A percentile compares a stretch with the other conserved stretches of the same genome.
Evolutionary conservation across 805 yeast genomes (phyloP).

Genomic region (Millerozyma miso): DNA sequence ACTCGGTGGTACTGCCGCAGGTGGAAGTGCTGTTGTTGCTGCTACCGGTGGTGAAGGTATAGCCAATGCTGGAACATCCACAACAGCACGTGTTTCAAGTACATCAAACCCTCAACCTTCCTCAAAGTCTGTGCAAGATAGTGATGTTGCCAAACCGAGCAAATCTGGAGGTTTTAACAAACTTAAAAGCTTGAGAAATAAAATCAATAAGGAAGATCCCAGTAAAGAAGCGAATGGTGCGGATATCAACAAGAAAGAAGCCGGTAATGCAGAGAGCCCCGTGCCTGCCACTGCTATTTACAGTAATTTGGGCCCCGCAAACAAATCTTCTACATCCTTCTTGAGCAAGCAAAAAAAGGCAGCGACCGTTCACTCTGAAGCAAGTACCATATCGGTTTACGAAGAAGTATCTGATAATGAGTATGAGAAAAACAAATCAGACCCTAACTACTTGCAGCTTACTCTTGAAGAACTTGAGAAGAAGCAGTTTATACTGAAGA

Average conservation of each 20-base stretch:
- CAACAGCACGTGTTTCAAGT: not conserved
- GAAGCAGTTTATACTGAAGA: slow-evolving; percentile 7
- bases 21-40: slow-evolving; percentile 10
- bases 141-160: not conserved
- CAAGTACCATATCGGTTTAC: slow-evolving; percentile 23
- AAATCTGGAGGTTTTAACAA: not conserved
- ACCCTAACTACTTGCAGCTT: slow-evolving; percentile 47
- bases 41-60: slow-evolving; percentile 5
- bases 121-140: not conserved
- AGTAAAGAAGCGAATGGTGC: not conserved
- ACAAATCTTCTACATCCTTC: not conserved
- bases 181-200: too few species aligned
- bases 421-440: slow-evolving; percentile 39
- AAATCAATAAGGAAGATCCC: not conserved
- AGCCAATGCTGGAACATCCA: not conserved
- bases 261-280: too few species aligned
- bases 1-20: slow-evolving; percentile 12
- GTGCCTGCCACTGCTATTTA: not conserved
- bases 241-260: not conserved
- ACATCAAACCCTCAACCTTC: not conserved
- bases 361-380: slow-evolving; percentile 6
- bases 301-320: not conserved
- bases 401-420: slow-evolving; percentile 50
- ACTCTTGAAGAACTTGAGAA: slow-evolving; percentile 21
- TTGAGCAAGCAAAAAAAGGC: slow-evolving; percentile 12